phyloP scores from a whole-genome alignment of 2,329 filamentous ascomycete species.

The Nigrograna mackinnonii region DNA sequence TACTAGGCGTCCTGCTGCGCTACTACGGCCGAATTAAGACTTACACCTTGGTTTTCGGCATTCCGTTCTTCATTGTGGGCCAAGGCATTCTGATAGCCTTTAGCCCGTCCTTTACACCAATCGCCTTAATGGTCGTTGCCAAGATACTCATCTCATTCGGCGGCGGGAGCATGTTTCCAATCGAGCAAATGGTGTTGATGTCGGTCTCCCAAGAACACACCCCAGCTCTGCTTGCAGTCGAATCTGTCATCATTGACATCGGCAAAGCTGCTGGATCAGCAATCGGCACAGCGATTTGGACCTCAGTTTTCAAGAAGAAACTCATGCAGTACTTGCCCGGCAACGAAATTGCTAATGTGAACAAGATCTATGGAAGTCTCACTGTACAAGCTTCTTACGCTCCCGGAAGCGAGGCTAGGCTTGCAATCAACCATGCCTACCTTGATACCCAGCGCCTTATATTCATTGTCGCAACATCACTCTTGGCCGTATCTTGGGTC shows the following conservation, averaged over 20 bases:
- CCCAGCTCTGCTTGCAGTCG: background rate
- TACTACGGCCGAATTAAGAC: too few relatives aligned
- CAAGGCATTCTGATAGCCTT: too few relatives aligned
- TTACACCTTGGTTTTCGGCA: too few relatives aligned
- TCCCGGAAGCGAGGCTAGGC: constrained; percentile 46
- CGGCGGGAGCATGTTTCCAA: too few relatives aligned
- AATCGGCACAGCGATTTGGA: background rate
- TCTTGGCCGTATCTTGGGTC: too few relatives aligned
- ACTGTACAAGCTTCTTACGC: constrained; percentile 36
- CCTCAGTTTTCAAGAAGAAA: constrained; percentile 41
- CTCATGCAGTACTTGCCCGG: constrained; percentile 46
- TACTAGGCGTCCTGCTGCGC: too few relatives aligned
- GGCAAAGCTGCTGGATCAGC: background rate
- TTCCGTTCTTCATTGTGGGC: too few relatives aligned
- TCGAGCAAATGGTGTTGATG: background rate
- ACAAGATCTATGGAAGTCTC: background rate
- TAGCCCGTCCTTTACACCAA: too few relatives aligned
- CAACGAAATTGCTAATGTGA: constrained; percentile 37
- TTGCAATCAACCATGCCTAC: constrained; percentile 48
- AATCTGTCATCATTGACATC: background rate
- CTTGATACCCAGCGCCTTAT: constrained; percentile 49
- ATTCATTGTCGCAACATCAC: constrained; percentile 46
- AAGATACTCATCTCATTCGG: too few relatives aligned
- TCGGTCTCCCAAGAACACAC: background rate
- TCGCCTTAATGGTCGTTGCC: too few relatives aligned